phyloP scores from a whole-genome alignment of 1,284 basidiomycete genomes.

The Meripilus lineatus region DNA sequence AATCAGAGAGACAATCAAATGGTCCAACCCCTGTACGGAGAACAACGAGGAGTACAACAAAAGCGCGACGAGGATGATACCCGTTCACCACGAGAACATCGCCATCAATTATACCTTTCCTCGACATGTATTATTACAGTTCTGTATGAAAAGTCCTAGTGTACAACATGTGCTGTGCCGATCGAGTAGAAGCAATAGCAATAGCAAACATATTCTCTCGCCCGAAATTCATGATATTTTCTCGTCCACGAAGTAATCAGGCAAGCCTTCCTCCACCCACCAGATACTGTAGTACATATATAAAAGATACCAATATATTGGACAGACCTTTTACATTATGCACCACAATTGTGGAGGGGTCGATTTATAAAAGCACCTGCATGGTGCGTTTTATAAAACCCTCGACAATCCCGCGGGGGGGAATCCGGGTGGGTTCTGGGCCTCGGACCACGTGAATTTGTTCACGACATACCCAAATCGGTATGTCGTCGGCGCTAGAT shows the following conservation, averaged over 20 bases:
- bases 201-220: not conserved
- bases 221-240: not conserved
- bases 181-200: not conserved
- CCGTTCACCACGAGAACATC: not conserved
- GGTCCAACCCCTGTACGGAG: no score
- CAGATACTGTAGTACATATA: no score
- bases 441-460: no score
- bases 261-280: slow-evolving; percentile 41
- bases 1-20: slow-evolving; percentile 1
- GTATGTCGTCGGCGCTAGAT: no score
- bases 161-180: not conserved
- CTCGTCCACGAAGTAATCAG: slow-evolving; percentile 49
- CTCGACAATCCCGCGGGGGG: no score
- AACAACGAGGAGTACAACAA: slow-evolving; percentile 7
- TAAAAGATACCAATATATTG: no score
- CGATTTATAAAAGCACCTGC: no score
- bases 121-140: not conserved
- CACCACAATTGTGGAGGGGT: no score
- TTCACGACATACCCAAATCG: no score
- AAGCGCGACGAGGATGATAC: slow-evolving; percentile 6
- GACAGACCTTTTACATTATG: no score
- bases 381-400: no score
- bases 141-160: not conserved
- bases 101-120: not conserved
- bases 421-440: no score